A percentile compares a stretch with the other conserved stretches of the same genome.
phyloP scores from a whole-genome alignment of 129 eudicot genomes.

The Escallonia rubra region DNA sequence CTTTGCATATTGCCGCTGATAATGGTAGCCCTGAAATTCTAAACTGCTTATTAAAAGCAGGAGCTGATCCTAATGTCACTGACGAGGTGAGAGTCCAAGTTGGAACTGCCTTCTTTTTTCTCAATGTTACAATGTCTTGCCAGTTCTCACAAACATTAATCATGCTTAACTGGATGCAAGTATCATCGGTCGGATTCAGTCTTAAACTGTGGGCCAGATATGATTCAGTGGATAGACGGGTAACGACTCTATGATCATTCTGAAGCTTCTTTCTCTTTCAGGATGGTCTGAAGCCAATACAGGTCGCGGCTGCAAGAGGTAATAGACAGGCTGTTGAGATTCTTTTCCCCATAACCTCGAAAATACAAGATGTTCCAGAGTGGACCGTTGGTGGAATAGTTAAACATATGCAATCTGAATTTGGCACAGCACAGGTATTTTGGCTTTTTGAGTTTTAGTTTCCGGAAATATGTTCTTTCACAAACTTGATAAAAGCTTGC shows the following conservation, averaged over 20 bases:
- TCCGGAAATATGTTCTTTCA: neutral
- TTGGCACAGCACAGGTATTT: slow-evolving; percentile 46
- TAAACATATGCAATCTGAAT: slow-evolving; percentile 58
- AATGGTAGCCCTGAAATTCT: slow-evolving; percentile 64
- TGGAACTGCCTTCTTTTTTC: too few species aligned
- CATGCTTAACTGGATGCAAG: too few species aligned
- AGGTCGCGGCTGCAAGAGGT: slow-evolving; percentile 81
- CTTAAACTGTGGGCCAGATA: too few species aligned
- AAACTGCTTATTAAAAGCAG: slow-evolving; percentile 63
- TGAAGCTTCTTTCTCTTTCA: slow-evolving; percentile 19
- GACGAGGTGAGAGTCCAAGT: slow-evolving; percentile 66
- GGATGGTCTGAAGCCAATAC: slow-evolving; percentile 80
- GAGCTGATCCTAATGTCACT: slow-evolving; percentile 70
- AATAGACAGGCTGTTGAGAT: slow-evolving; percentile 58
- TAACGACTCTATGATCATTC: neutral
- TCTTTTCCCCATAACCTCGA: slow-evolving; percentile 59
- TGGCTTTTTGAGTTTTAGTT: neutral
- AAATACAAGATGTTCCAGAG: slow-evolving; percentile 35
- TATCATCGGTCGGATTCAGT: too few species aligned
- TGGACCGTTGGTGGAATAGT: slow-evolving; percentile 83
- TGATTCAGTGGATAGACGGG: too few species aligned
- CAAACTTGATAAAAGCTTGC: neutral
- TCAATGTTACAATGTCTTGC: too few species aligned
- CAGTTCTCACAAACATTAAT: too few species aligned
- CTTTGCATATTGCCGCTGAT: slow-evolving; percentile 91